A percentile compares a stretch with the other conserved stretches of the same genome.
Conservation (phyloP, 2,329 filamentous ascomycete species). For the Sclerotinia minor region DNA sequence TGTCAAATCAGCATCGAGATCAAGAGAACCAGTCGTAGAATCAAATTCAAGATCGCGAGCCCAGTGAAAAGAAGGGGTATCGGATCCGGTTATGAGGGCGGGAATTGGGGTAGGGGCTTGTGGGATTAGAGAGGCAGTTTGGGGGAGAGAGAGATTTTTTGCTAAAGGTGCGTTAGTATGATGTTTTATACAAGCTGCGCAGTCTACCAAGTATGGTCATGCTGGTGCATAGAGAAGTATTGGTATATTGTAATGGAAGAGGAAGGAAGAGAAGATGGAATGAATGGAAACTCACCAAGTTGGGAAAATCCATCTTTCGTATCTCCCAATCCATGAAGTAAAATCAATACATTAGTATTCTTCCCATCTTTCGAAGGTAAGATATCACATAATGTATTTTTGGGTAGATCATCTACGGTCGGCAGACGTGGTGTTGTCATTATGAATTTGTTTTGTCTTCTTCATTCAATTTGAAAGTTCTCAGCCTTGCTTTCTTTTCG, state of each 20-base stretch:
- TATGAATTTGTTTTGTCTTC: neutral
- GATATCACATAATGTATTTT: constrained; percentile 44
- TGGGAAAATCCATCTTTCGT: constrained; percentile 57
- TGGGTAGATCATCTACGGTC: constrained; percentile 49
- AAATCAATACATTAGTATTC: constrained; percentile 60
- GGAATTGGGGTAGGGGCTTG: constrained; percentile 61
- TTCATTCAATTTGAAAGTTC: neutral
- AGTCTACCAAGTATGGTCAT: no score
- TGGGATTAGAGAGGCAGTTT: constrained; percentile 63
- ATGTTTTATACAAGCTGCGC: no score
- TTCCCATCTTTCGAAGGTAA: constrained; percentile 42
- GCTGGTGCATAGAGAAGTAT: neutral
- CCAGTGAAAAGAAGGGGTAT: constrained; percentile 53
- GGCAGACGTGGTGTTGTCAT: constrained; percentile 40
- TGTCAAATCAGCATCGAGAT: constrained; percentile 55
- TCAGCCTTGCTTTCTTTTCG: neutral
- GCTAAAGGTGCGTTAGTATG: constrained; percentile 28
- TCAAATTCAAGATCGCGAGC: constrained; percentile 60
- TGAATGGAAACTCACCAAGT: constrained; percentile 45
- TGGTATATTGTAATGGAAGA: no score
- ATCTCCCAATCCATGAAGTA: constrained; percentile 70
- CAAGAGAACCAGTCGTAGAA: constrained; percentile 51
- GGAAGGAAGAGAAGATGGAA: neutral
- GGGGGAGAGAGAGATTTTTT: constrained; percentile 60
- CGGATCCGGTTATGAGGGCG: constrained; percentile 46